Evolutionary conservation across 495 filamentous ascomycete species (phyloP).

Genomic region (Pyrenula aspistea): DNA sequence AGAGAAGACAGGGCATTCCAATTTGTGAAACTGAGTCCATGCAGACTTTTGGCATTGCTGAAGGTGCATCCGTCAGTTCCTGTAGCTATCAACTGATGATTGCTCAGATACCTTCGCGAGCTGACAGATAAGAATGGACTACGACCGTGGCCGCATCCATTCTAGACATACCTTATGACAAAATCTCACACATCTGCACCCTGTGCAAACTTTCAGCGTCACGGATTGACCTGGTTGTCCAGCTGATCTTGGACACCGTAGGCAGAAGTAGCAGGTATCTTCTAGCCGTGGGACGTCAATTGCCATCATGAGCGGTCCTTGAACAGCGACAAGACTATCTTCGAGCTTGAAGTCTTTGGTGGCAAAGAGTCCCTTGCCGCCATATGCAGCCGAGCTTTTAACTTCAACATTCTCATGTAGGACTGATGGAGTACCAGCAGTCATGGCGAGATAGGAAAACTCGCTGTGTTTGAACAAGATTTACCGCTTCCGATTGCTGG

Average conservation of each 20-base stretch:
- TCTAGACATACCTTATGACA: constrained; percentile 45
- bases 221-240: constrained; percentile 12
- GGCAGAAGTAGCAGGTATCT: constrained; percentile 33
- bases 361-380: constrained; percentile 26
- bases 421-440: too few relatives aligned
- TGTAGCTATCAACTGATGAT: too few relatives aligned
- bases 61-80: background rate
- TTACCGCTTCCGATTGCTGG: too few relatives aligned
- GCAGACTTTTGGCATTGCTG: constrained; percentile 50
- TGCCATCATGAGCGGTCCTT: constrained; percentile 28
- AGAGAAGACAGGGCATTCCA: constrained; percentile 44
- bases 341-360: constrained; percentile 20
- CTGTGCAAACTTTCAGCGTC: constrained; percentile 40
- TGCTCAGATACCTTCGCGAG: too few relatives aligned
- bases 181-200: constrained; percentile 51
- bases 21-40: constrained; percentile 48
- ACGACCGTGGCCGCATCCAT: background rate
- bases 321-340: constrained; percentile 24
- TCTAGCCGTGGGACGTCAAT: constrained; percentile 27
- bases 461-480: too few relatives aligned
- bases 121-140: too few relatives aligned
- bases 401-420: too few relatives aligned
- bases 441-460: too few relatives aligned
- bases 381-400: background rate
- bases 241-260: constrained; percentile 15